phyloP scores from a whole-genome alignment of 352 stramenopile species.

The Phytophthora citrophthora region DNA sequence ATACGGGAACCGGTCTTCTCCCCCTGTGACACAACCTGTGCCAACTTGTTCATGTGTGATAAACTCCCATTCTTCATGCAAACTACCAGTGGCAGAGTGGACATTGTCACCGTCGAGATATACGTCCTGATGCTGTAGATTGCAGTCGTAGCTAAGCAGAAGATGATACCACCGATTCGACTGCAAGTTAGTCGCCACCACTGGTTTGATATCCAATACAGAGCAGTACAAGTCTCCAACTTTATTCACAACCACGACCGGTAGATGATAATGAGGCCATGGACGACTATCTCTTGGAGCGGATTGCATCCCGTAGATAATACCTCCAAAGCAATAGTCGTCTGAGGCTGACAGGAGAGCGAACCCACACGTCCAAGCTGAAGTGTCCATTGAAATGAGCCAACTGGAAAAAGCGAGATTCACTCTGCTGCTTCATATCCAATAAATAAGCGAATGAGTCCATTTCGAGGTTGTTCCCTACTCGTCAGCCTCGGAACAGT shows the following conservation, averaged over 20 bases:
- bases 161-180: slow-evolving; percentile 46
- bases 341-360: slow-evolving; percentile 26
- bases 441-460: too few species aligned
- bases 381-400: too few species aligned
- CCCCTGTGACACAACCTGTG: slow-evolving; percentile 34
- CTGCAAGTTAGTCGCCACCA: slow-evolving; percentile 27
- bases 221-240: slow-evolving; percentile 40
- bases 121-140: slow-evolving; percentile 26
- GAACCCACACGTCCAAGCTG: slow-evolving; percentile 35
- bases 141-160: slow-evolving; percentile 30
- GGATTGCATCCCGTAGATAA: slow-evolving; percentile 40
- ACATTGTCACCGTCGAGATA: slow-evolving; percentile 33
- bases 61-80: slow-evolving; percentile 22
- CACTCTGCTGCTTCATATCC: too few species aligned
- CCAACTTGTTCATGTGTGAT: slow-evolving; percentile 36
- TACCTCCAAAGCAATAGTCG: slow-evolving; percentile 20
- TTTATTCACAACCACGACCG: slow-evolving; percentile 33
- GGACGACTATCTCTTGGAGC: slow-evolving; percentile 3
- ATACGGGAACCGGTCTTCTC: neutral
- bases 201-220: slow-evolving; percentile 24
- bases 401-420: too few species aligned
- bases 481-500: too few species aligned
- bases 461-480: too few species aligned
- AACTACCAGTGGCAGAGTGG: slow-evolving; percentile 1
- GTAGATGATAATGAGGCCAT: slow-evolving; percentile 35